phyloP scores from a whole-genome alignment of 305 asterid genomes.

The Fraxinus baroniana region DNA sequence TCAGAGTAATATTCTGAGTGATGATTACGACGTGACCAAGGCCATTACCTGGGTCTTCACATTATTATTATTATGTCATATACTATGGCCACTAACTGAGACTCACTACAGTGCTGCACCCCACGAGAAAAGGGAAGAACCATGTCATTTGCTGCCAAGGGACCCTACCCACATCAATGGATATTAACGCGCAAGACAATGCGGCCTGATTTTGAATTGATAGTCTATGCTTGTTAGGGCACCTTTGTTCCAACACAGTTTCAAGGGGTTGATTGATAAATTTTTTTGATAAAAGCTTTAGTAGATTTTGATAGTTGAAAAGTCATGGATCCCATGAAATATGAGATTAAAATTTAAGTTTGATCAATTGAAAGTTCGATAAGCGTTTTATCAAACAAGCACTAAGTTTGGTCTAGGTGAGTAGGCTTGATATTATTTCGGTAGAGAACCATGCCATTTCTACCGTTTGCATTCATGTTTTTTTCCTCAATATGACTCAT shows the following conservation, averaged over 20 bases:
- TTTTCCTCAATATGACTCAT: background rate
- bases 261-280: background rate
- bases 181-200: background rate
- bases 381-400: no score
- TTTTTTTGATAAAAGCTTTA: background rate
- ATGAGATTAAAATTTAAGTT: no score
- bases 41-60: slow-evolving; percentile 18
- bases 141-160: slow-evolving; percentile 6
- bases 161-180: background rate
- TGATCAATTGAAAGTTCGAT: no score
- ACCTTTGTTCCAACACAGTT: no score
- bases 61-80: slow-evolving; percentile 35
- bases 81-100: slow-evolving; percentile 26
- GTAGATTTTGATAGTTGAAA: background rate
- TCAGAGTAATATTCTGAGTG: slow-evolving; percentile 1
- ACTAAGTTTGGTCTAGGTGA: no score
- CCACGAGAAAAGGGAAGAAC: slow-evolving; percentile 25
- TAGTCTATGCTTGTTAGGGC: background rate
- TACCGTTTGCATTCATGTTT: background rate
- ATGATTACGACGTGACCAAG: slow-evolving; percentile 26
- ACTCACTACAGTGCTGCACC: background rate
- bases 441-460: background rate
- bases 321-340: background rate
- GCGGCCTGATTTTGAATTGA: background rate
- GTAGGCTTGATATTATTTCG: no score